These are phyloP conservation scores for Urochloa ruziziensis DNA, from an alignment of 176 grass and related monocot genomes.

Conservation along the genomic window DNA sequence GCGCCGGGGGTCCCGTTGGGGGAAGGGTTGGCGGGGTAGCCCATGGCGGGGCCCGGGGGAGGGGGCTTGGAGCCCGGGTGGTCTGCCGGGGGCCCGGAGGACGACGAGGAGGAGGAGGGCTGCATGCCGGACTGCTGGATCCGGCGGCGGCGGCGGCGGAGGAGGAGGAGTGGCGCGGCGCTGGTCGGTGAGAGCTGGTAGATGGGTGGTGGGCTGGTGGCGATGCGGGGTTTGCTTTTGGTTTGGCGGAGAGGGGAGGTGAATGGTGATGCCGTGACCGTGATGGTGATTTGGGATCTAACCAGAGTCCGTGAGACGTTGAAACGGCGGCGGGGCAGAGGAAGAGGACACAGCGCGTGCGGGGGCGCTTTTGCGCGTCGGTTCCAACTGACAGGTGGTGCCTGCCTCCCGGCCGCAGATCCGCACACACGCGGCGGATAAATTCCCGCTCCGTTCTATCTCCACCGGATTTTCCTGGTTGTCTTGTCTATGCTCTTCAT, in stretches of 20 bases:
- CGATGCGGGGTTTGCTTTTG: neutral
- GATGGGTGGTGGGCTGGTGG: neutral
- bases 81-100: slow-evolving; percentile 23
- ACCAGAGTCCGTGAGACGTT: neutral
- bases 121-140: slow-evolving; percentile 17
- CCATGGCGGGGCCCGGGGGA: slow-evolving; percentile 50
- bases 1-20: slow-evolving; percentile 25
- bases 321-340: neutral
- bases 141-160: neutral
- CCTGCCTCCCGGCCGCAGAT: neutral
- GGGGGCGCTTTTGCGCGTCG: neutral
- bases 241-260: neutral
- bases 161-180: neutral
- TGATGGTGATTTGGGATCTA: slow-evolving; percentile 41
- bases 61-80: slow-evolving; percentile 35
- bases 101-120: slow-evolving; percentile 20
- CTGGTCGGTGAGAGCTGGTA: neutral
- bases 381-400: neutral
- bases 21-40: slow-evolving; percentile 59
- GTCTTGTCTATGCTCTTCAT: no score
- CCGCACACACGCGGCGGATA: neutral
- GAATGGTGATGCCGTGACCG: neutral
- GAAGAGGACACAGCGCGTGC: neutral
- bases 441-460: neutral
- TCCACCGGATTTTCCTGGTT: neutral